phyloP scores from a whole-genome alignment of 257 asterid genomes.

The Solanum clarkiae region DNA sequence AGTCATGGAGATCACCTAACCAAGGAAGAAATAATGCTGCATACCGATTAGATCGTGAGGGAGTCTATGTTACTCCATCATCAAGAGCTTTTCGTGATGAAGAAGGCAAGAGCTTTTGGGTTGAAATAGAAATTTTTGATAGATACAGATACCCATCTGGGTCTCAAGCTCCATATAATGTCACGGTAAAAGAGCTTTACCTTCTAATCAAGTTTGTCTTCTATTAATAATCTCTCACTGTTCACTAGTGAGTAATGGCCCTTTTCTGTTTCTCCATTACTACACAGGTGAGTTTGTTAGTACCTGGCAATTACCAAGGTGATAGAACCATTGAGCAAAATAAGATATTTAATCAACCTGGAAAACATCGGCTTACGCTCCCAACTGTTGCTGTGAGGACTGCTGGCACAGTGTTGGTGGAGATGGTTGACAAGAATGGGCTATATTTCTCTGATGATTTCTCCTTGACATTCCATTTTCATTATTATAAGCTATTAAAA shows the following conservation, averaged over 20 bases:
- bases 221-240: background rate
- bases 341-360: constrained; percentile 47
- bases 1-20: constrained; percentile 85
- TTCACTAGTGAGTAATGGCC: background rate
- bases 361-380: constrained; percentile 63
- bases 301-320: constrained; percentile 98
- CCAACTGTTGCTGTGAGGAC: constrained; percentile 87
- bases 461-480: constrained; percentile 85
- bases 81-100: constrained; percentile 94
- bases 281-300: constrained; percentile 76
- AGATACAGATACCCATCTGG: constrained; percentile 81
- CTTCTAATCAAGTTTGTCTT: background rate
- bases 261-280: background rate
- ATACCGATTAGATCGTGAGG: constrained; percentile 59
- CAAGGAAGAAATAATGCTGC: constrained; percentile 95
- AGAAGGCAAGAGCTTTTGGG: constrained; percentile 95
- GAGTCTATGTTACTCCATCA: constrained; percentile 75
- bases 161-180: constrained; percentile 91
- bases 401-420: constrained; percentile 85
- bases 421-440: constrained; percentile 94
- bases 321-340: constrained; percentile 76
- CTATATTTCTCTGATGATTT: constrained; percentile 82
- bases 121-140: constrained; percentile 84
- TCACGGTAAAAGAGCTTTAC: constrained; percentile 42
- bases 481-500: constrained; percentile 79